Conservation (phyloP, 805 yeast genomes). For the Huiozyma naganishii region DNA sequence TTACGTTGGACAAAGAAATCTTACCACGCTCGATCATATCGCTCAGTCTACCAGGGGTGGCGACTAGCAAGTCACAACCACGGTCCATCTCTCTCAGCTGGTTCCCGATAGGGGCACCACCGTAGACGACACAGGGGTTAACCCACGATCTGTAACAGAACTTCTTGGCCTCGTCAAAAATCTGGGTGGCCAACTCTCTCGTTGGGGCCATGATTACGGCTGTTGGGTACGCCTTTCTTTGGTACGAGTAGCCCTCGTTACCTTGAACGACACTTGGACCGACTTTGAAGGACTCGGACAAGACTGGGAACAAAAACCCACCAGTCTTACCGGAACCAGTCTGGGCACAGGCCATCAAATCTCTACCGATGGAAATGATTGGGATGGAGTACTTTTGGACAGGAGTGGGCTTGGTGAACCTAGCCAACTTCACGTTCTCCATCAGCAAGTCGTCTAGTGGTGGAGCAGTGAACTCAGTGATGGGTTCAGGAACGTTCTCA, state of each 20-base stretch:
- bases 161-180: constrained; percentile 89
- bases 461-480: constrained; percentile 76
- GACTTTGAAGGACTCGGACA: constrained; percentile 76
- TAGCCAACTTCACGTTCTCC: constrained; percentile 76
- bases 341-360: constrained; percentile 95
- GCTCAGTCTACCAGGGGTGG: constrained; percentile 98
- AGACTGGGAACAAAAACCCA: constrained; percentile 96
- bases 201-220: constrained; percentile 96
- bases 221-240: constrained; percentile 84
- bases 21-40: constrained; percentile 93
- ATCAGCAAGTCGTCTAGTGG: constrained; percentile 81
- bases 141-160: constrained; percentile 98
- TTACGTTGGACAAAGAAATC: constrained; percentile 80
- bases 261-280: constrained; percentile 68
- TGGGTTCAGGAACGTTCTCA: constrained; percentile 88
- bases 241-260: constrained; percentile 29
- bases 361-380: constrained; percentile 79
- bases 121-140: constrained; percentile 89
- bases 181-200: constrained; percentile 96
- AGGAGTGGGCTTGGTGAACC: constrained; percentile 94
- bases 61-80: constrained; percentile 94
- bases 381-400: constrained; percentile 92
- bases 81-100: constrained; percentile 83
- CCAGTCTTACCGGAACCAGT: constrained; percentile 99
- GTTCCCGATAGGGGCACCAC: constrained; percentile 89